phyloP scores from a whole-genome alignment of 805 yeast species.

The Candida germanica region DNA sequence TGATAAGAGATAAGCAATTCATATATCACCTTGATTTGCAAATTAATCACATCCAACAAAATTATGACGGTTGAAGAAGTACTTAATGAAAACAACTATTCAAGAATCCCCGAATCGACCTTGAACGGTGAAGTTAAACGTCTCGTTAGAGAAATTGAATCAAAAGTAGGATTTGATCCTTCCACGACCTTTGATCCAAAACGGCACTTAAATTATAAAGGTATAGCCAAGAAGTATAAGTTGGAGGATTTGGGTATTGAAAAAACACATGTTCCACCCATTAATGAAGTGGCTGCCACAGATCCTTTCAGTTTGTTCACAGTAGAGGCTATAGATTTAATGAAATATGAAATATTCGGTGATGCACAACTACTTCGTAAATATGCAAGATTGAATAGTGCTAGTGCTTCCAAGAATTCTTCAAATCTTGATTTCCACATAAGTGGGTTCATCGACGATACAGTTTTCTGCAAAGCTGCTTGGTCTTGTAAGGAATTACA shows the following conservation, averaged over 20 bases:
- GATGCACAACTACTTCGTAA: slow-evolving; percentile 16
- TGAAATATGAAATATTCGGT: slow-evolving; percentile 23
- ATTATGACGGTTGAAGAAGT: slow-evolving; percentile 2
- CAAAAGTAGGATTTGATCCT: slow-evolving; percentile 11
- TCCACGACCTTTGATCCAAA: slow-evolving; percentile 11
- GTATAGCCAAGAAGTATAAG: slow-evolving; percentile 30
- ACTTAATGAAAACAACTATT: slow-evolving; percentile 7
- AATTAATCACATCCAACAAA: too few relatives aligned
- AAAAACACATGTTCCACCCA: slow-evolving; percentile 27
- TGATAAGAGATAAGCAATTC: too few relatives aligned
- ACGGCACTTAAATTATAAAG: slow-evolving; percentile 18
- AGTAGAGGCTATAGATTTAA: slow-evolving; percentile 24
- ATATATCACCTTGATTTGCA: too few relatives aligned
- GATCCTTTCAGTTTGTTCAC: slow-evolving; percentile 27
- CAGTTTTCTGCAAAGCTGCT: slow-evolving; percentile 21
- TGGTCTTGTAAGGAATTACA: slow-evolving; percentile 23
- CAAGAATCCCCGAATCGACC: slow-evolving; percentile 5
- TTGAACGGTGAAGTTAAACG: slow-evolving; percentile 7
- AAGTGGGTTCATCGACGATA: slow-evolving; percentile 21
- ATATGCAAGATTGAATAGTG: slow-evolving; percentile 17
- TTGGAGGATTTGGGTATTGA: slow-evolving; percentile 33
- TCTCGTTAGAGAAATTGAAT: slow-evolving; percentile 1
- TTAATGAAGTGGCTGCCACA: slow-evolving; percentile 29
- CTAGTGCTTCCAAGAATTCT: slow-evolving; percentile 18
- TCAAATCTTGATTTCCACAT: slow-evolving; percentile 26